Evolutionary conservation across 2,329 filamentous ascomycete species (phyloP).

Genomic region (Graphilbum fragrans): DNA sequence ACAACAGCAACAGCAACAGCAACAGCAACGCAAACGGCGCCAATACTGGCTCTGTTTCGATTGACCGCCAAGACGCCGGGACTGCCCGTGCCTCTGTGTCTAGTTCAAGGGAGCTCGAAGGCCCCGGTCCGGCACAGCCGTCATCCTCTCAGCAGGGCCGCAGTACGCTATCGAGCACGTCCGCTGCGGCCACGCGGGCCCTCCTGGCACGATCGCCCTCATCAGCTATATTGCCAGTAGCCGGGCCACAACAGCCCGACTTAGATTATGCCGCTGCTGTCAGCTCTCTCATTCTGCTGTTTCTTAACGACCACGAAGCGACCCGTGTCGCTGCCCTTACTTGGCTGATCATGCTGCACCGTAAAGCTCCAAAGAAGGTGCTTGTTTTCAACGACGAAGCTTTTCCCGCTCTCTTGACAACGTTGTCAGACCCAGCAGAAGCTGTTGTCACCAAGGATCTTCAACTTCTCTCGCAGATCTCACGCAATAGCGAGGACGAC

Average conservation of each 20-base stretch:
- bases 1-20: not conserved
- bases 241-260: slow-evolving; percentile 45
- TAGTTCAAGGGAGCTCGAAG: slow-evolving; percentile 40
- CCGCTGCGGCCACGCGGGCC: slow-evolving; percentile 17
- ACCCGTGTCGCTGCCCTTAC: slow-evolving; percentile 87
- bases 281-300: slow-evolving; percentile 81
- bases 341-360: slow-evolving; percentile 96
- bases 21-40: not conserved
- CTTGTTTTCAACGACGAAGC: slow-evolving; percentile 95
- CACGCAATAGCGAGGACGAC: slow-evolving; percentile 88
- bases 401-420: slow-evolving; percentile 91
- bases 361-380: slow-evolving; percentile 86
- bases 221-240: slow-evolving; percentile 18
- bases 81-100: slow-evolving; percentile 40
- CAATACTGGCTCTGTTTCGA: not conserved
- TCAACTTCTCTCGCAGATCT: slow-evolving; percentile 89
- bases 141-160: not conserved
- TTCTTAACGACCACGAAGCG: slow-evolving; percentile 92
- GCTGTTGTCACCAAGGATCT: slow-evolving; percentile 92
- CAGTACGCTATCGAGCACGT: slow-evolving; percentile 37
- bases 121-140: slow-evolving; percentile 35
- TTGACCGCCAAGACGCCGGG: slow-evolving; percentile 31
- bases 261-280: slow-evolving; percentile 96
- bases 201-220: slow-evolving; percentile 16
- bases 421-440: slow-evolving; percentile 87